A percentile compares a stretch with the other conserved stretches of the same genome.
Conservation (phyloP, 495 filamentous ascomycete genomes). For the Aspergillus olivimuriae region DNA sequence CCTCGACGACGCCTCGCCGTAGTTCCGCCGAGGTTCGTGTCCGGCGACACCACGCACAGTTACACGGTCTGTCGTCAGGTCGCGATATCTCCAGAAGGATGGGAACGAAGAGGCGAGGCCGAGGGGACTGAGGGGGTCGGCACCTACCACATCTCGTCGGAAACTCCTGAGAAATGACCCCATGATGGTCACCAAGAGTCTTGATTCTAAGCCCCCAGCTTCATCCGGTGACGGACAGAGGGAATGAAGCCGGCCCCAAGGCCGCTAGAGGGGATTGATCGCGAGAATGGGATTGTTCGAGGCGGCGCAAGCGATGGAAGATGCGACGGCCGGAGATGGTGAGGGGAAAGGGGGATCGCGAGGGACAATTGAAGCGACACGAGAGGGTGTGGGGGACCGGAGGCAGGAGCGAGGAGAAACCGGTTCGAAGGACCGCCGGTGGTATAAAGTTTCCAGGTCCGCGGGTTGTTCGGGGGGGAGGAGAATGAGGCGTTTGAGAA, state of each 20-base stretch:
- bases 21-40: too few relatives aligned
- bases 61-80: too few relatives aligned
- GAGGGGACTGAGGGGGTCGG: not conserved
- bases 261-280: slow-evolving; percentile 7
- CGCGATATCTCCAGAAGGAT: too few relatives aligned
- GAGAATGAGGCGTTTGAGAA: slow-evolving; percentile 4
- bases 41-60: too few relatives aligned
- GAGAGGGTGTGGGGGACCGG: not conserved
- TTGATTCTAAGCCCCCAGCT: slow-evolving; percentile 19
- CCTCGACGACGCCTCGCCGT: too few relatives aligned
- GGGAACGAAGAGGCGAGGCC: not conserved
- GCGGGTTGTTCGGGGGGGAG: slow-evolving; percentile 5
- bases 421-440: too few relatives aligned
- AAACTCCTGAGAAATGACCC: slow-evolving; percentile 38
- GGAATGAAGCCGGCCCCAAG: slow-evolving; percentile 13
- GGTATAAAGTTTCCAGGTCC: too few relatives aligned
- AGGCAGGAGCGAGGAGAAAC: too few relatives aligned
- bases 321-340: slow-evolving; percentile 9
- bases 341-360: not conserved
- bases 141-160: slow-evolving; percentile 37
- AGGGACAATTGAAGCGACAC: slow-evolving; percentile 1
- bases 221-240: slow-evolving; percentile 26
- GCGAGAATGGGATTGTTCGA: slow-evolving; percentile 5
- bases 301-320: slow-evolving; percentile 7
- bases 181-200: slow-evolving; percentile 30